Base-by-base conservation (phyloP, 176 grass and related monocot genomes). In the Juncus inflexus region DNA sequence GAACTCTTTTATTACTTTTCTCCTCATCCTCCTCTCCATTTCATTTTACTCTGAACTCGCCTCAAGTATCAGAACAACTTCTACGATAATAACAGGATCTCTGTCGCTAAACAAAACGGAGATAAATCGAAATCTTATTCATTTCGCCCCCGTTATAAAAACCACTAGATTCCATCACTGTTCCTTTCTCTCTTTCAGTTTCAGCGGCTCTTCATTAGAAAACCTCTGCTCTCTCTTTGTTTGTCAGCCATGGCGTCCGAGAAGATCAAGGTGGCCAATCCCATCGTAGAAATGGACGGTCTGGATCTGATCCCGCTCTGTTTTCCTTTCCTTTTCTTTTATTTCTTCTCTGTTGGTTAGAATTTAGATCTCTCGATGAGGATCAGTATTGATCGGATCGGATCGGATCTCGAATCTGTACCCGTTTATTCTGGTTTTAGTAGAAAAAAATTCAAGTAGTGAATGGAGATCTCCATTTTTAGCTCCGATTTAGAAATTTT, bases 221-320 rank as follows among this genome's bases (percentile, higher is more conserved):
- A 9, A 54, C 41, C 52, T 70, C 37, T 6, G 45, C 55, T 60
- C 58, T 49, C 51, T 58, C 13, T 13, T n/a, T 77, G 57, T 77
- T 71, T 75, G 71, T 79, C 76, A 35, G 72, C 64, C 74, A 95
- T 95, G 90, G 83, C 86, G 83, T 81, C 89, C 79, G 79, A 95
- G 39, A 95, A 95, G 90, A 95, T 95, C 85, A 89, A 76, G 76
- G 85, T 95, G 43, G 50, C 76, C 77, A 86, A 95, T 76, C 82
- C 90, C 43, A 72, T 95, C 72, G 90, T 95, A 16, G 90, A 95
- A 81, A 95, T 95, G 90, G 90, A 95, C 76, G 85, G 90, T 95
- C 1, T 85, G 90, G 76, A 64, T 64, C 28, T 67, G 1, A 45
- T 64, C 13, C 37, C 67, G 0, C 2, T 47, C n/a, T n/a, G n/a